phyloP scores from a whole-genome alignment of 371 early-diverging fungal genomes.

The Mucor piriformis region DNA sequence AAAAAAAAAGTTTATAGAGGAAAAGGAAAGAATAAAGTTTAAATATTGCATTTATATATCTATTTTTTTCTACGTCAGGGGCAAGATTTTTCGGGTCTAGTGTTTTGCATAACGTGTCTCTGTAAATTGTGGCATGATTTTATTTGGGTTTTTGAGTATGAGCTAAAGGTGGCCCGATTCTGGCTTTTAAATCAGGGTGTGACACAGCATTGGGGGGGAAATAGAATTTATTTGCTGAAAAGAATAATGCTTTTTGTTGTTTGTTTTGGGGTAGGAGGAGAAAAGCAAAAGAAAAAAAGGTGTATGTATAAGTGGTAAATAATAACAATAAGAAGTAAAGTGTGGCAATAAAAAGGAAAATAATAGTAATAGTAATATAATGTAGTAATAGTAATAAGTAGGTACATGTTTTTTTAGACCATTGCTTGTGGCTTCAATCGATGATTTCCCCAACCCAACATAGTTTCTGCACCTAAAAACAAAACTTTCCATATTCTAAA shows the following conservation, averaged over 20 bases:
- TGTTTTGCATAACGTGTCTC: background rate
- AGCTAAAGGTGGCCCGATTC: slow-evolving; percentile 8
- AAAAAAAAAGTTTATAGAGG: slow-evolving; percentile 12
- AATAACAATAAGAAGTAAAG: background rate
- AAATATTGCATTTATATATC: background rate
- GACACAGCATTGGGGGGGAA: background rate
- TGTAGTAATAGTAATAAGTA: background rate
- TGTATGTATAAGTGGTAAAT: background rate
- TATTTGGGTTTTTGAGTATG: background rate
- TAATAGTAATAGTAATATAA: background rate
- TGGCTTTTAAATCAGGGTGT: background rate
- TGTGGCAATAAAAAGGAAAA: background rate
- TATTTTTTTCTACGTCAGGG: background rate
- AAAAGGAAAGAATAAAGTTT: background rate
- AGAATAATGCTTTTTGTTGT: background rate
- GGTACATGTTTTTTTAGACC: slow-evolving; percentile 7
- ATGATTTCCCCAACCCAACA: slow-evolving; percentile 26
- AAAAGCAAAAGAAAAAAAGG: background rate
- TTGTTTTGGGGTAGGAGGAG: background rate
- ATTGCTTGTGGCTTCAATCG: slow-evolving; percentile 8
- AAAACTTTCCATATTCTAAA: slow-evolving; percentile 39
- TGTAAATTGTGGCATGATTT: slow-evolving; percentile 27
- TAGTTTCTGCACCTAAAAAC: slow-evolving; percentile 38
- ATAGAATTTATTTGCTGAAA: background rate
- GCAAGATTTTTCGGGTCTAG: slow-evolving; percentile 6